Evolutionary conservation across 768 basidiomycete species (phyloP), one percentile per base, ranked within the genome.

Genomic region (Rhizopogon salebrosus): DNA sequence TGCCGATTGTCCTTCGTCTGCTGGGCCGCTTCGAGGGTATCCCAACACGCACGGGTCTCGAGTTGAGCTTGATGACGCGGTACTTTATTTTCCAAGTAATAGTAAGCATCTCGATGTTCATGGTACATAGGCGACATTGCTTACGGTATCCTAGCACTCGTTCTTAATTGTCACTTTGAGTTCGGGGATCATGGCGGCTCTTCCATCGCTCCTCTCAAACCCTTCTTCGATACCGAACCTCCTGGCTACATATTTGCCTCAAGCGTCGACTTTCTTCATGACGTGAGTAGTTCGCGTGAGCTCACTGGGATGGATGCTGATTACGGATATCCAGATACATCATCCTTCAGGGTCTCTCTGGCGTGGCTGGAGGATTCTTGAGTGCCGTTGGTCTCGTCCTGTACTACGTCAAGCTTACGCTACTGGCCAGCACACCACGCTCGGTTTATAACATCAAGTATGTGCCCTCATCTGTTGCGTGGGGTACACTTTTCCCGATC

Each of bases 81-180:
- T 98, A 78, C 72, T 95, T 95, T 73, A 73, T 92, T 57, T 97
- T 97, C 78, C 87, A 89, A 72, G 89, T 95, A 45, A 72, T 97
- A 49, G 92, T 95, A 70, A 57, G 91, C 82, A 4, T 34, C 41
- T 22, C 14, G 3, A 11, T 20, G n/a, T 9, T 50, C 20, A 18
- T 43, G 20, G 34, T 43, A 35, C 16, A 35, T 56, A 29, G 50
- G 13, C 36, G 9, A n/a, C 16, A 16, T 26, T 13, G 42, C 11
- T 39, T 8, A 46, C 20, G 6, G 11, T 46, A 34, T 41, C 35
- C 20, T 70, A 97, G 89, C 89, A 98, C 70, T 92, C 91, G 2
- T 99, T 98, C 82, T 73, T 98, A 40, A 82, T 97, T 60, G 84
- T 97, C 31, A 90, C 94, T 0, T 67, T 98, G 29, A 77, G 83